These are phyloP conservation scores for Nakazawaea ishiwadae DNA, from an alignment of 805 yeast genomes.

Conservation along the genomic window DNA sequence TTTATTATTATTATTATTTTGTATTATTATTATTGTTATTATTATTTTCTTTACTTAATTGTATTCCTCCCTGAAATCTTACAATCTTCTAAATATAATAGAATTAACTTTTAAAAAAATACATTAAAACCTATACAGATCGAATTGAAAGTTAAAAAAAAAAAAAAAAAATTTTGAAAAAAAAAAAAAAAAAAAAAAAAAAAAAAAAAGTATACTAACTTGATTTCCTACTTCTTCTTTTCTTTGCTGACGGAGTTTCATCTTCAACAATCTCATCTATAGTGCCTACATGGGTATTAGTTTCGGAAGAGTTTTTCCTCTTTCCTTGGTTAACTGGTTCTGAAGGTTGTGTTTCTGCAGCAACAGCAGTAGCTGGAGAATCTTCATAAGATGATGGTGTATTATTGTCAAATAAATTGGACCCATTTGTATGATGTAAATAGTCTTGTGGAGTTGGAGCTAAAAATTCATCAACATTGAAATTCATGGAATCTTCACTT, in stretches of 20 bases:
- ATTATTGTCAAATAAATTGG: no score
- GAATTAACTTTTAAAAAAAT: not conserved
- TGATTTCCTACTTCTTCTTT: not conserved
- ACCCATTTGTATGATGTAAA: not conserved
- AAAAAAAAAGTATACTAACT: not conserved
- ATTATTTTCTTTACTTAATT: no score
- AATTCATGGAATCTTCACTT: conserved; percentile 22
- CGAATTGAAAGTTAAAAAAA: not conserved
- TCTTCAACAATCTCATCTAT: conserved; percentile 11
- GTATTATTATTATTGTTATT: no score
- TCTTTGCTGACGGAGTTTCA: not conserved
- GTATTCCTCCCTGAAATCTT: not conserved
- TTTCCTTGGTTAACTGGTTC: no score
- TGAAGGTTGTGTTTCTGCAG: not conserved
- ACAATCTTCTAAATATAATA: not conserved
- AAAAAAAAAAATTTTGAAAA: not conserved
- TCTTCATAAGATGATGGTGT: no score
- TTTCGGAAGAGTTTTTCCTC: no score
- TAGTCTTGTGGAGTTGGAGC: conserved; percentile 24
- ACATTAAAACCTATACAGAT: not conserved
- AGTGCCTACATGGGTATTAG: conserved; percentile 1
- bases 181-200: no score
- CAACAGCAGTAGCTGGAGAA: no score
- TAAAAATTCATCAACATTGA: conserved; percentile 29
- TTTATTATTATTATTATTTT: no score